phyloP scores from a whole-genome alignment of 106 monocot species.

The Allium fistulosum region DNA sequence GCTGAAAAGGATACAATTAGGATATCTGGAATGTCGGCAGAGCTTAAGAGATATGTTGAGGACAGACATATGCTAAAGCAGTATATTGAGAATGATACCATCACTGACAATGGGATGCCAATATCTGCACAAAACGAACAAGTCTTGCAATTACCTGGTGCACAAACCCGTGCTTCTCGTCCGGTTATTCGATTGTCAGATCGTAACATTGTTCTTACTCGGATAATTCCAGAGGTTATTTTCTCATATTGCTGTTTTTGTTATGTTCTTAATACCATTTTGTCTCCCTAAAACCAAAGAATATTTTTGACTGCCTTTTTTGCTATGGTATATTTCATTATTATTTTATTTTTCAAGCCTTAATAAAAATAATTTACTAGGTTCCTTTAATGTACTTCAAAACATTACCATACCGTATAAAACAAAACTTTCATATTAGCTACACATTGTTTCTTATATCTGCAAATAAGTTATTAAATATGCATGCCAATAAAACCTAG shows the following conservation, averaged over 20 bases:
- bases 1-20: constrained; percentile 55
- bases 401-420: too few species aligned
- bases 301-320: too few species aligned
- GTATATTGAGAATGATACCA: constrained; percentile 55
- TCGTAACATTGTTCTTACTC: constrained; percentile 70
- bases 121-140: constrained; percentile 60
- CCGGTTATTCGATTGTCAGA: constrained; percentile 77
- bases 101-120: constrained; percentile 49
- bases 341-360: too few species aligned
- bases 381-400: too few species aligned
- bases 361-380: too few species aligned
- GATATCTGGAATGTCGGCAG: constrained; percentile 87
- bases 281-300: too few species aligned
- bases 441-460: too few species aligned
- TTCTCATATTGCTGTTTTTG: neutral
- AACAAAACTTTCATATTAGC: too few species aligned
- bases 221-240: constrained; percentile 83
- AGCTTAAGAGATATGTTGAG: constrained; percentile 77
- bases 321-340: too few species aligned
- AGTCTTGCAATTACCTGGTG: constrained; percentile 20
- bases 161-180: constrained; percentile 23
- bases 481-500: too few species aligned
- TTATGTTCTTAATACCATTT: too few species aligned
- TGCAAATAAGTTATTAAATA: too few species aligned
- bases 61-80: constrained; percentile 74